Percentiles rank a stretch among this genome's conserved stretches.
These are phyloP conservation scores for Solanum pimpinellifolium DNA, from an alignment of 257 asterid species.

Conservation along the genomic window DNA sequence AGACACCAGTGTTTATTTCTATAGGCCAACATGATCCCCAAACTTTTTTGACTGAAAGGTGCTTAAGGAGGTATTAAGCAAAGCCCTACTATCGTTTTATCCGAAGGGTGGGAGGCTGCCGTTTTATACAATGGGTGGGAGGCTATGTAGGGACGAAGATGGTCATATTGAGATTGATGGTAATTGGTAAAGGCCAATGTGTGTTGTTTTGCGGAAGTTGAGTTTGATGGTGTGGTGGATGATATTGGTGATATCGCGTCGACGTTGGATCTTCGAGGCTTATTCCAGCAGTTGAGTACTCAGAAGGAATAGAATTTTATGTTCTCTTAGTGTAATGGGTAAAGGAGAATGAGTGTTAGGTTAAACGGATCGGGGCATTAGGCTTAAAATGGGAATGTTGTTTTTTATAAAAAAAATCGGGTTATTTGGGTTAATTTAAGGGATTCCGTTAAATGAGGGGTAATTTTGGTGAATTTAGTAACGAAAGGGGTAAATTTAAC, in stretches of 20 bases:
- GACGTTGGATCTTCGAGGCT: conserved; percentile 61
- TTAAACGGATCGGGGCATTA: too few species aligned
- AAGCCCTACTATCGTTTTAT: conserved; percentile 40
- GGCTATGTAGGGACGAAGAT: conserved; percentile 79
- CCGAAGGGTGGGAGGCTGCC: too few species aligned
- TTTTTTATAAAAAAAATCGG: too few species aligned
- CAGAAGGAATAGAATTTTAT: conserved; percentile 27
- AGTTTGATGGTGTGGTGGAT: conserved; percentile 47
- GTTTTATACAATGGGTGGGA: conserved; percentile 34
- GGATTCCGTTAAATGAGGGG: too few species aligned
- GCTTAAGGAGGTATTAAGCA: conserved; percentile 65
- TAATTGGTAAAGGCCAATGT: conserved; percentile 54
- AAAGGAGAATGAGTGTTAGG: too few species aligned
- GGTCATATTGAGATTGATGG: conserved; percentile 70
- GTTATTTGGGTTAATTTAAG: too few species aligned
- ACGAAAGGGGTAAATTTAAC: too few species aligned
- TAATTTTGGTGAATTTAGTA: too few species aligned
- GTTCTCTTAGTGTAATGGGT: too few species aligned
- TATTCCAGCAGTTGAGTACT: conserved; percentile 78
- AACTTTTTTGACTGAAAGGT: conserved; percentile 50
- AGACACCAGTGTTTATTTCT: conserved; percentile 93
- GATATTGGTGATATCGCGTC: conserved; percentile 77
- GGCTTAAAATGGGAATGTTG: too few species aligned
- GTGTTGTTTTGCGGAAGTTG: conserved; percentile 64
- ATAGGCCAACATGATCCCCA: conserved; percentile 42